phyloP scores from a whole-genome alignment of 179 eudicot species.

The Vitellaria paradoxa region DNA sequence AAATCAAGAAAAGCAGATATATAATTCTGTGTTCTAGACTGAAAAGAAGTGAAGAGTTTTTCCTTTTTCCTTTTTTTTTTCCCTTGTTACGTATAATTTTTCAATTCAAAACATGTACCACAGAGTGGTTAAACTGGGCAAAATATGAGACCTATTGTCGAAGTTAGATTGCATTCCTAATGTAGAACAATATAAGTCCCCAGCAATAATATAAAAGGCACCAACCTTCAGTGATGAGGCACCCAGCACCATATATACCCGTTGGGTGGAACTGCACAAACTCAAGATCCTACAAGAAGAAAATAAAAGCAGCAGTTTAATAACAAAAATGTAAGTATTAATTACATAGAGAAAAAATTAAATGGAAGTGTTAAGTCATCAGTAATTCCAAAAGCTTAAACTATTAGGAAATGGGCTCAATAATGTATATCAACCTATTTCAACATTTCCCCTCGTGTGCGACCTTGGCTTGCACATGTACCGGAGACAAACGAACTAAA shows the following conservation, averaged over 20 bases:
- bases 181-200: not conserved
- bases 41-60: not conserved
- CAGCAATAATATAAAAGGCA: constrained; percentile 1
- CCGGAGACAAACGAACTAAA: too few species aligned
- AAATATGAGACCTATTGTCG: not conserved
- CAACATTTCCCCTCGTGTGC: too few species aligned
- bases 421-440: too few species aligned
- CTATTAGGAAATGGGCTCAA: too few species aligned
- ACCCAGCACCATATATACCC: constrained; percentile 99
- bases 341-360: not conserved
- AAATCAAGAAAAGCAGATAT: not conserved
- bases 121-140: not conserved
- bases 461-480: too few species aligned
- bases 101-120: not conserved
- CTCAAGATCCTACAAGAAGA: constrained; percentile 71
- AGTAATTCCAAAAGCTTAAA: too few species aligned
- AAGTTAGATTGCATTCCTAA: not conserved
- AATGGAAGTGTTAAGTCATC: too few species aligned
- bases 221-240: constrained; percentile 97
- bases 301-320: not conserved
- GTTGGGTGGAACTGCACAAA: constrained; percentile 99
- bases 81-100: not conserved
- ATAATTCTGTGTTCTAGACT: not conserved
- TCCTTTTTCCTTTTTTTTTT: not conserved
- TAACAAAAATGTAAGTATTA: not conserved